Base-by-base conservation (phyloP, 2,329 filamentous ascomycete genomes). In the Fusarium mangiferae region DNA sequence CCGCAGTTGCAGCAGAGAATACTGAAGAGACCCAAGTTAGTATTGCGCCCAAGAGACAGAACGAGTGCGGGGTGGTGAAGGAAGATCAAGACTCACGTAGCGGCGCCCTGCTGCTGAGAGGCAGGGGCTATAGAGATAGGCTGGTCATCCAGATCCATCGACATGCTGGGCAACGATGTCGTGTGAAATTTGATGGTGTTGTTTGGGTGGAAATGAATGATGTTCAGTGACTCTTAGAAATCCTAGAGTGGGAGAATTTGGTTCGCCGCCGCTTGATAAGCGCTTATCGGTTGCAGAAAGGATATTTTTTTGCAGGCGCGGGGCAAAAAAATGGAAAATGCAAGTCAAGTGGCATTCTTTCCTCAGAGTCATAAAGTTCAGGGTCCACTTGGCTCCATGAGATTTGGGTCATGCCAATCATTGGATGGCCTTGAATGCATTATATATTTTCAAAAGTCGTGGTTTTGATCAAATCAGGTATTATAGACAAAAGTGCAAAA, bases 1-100 rank as follows among this genome's bases (percentile, higher is more conserved):
- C 96, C 96, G 83, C 96, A 99, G 88, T 98, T 98, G 87, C 94
- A 98, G 85, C 96, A 99, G 66, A 99, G 93, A 81, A 98, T 98
- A 55, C 82, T 83, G 57, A 24, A 56, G 20, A 39, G 10, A 26
- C 30, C 11, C 46, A 18, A n/a, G 20, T 75, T 54, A 75, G 68
- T 64, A 54, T 65, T 75, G 72, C 61, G 60, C 61, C 70, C 66
- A 39, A 45, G 38, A 58, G 15, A 26, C 12, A 30, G 10, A 48
- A 24, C 49, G 51, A 60, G 69, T 71, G 74, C 72, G 75, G 74
- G 72, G 66, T 68, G 59, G 36, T 33, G 12, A 41, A 35, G 38
- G 28, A 39, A 38, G 52, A 49, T 52, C 48, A 45, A 48, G 35
- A 82, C 84, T 79, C 75, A 85, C 84, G 84, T 85, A 69, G 84